Conservation (phyloP, 805 yeast species). For the Starmerella tilneyi region DNA sequence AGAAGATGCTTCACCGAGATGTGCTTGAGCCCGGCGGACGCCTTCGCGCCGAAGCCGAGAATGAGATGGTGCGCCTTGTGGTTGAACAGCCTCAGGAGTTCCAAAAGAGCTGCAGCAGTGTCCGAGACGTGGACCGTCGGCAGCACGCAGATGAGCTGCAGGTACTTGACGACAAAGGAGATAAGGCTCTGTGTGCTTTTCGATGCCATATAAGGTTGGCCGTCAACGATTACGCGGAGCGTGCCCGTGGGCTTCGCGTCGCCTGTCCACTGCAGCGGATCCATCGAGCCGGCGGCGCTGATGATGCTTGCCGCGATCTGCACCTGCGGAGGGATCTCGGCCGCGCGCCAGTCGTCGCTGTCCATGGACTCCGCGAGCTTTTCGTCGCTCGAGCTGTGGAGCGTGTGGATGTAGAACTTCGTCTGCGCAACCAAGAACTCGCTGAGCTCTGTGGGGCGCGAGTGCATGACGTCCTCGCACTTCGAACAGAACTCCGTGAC, state of each 20-base stretch:
- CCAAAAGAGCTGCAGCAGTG: conserved; percentile 30
- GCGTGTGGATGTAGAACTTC: conserved; percentile 45
- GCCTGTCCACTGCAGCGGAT: conserved; percentile 40
- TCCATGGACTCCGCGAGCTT: conserved; percentile 44
- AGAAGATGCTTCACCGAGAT: conserved; percentile 65
- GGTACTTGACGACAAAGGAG: conserved; percentile 40
- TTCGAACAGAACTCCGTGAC: conserved; percentile 64
- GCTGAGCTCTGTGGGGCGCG: conserved; percentile 45
- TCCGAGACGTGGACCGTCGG: conserved; percentile 34
- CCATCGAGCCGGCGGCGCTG: conserved; percentile 38
- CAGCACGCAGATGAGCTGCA: conserved; percentile 48
- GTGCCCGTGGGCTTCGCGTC: not conserved
- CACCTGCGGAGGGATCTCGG: conserved; percentile 40
- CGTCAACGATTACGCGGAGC: conserved; percentile 36
- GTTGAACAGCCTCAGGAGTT: conserved; percentile 44
- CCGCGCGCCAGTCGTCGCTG: conserved; percentile 71
- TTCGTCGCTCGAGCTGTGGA: conserved; percentile 44
- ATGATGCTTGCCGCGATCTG: conserved; percentile 46
- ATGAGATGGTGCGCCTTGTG: conserved; percentile 49
- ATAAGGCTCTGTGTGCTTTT: conserved; percentile 39
- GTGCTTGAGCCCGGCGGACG: conserved; percentile 59
- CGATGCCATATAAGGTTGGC: conserved; percentile 49
- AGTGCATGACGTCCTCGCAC: conserved; percentile 74
- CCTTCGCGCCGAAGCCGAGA: conserved; percentile 64
- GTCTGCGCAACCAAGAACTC: conserved; percentile 60